These are phyloP conservation scores for Populus davidiana DNA, from an alignment of 345 rosid genomes.

Conservation along the genomic window DNA sequence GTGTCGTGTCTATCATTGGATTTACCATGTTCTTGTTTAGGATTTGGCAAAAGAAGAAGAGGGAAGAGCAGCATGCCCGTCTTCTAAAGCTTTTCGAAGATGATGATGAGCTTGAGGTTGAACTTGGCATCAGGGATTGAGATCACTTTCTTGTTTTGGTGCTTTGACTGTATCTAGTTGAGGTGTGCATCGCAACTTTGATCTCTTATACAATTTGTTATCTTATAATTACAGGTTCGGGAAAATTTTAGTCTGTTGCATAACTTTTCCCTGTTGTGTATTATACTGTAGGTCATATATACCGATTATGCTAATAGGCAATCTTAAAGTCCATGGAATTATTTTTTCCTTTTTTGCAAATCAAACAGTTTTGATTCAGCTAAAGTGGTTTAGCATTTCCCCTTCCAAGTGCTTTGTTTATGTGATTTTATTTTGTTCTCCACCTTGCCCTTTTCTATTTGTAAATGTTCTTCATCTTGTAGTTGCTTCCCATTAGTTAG, in stretches of 20 bases:
- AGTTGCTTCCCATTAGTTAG: no score
- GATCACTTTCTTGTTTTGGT: neutral
- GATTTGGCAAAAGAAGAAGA: constrained; percentile 14
- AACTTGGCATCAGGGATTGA: constrained; percentile 14
- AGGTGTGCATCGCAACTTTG: neutral
- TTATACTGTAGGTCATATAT: neutral
- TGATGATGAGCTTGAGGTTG: constrained; percentile 19
- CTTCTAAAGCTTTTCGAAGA: constrained; percentile 15
- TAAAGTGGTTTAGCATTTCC: no score
- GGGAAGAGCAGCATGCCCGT: constrained; percentile 12
- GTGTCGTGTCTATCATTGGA: neutral
- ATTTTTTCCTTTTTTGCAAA: no score
- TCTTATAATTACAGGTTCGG: no score
- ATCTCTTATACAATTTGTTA: neutral
- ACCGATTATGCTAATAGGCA: no score
- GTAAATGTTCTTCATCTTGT: no score
- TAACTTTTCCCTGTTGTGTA: neutral
- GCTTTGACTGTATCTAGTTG: neutral
- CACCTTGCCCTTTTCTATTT: no score
- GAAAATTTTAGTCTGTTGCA: neutral
- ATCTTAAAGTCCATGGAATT: no score
- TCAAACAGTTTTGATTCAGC: no score
- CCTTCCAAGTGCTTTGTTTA: no score
- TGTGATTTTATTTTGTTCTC: no score
- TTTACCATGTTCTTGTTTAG: constrained; percentile 4